A percentile compares a stretch with the other conserved stretches of the same genome.
These are phyloP conservation scores for Kodamaea leandrae DNA, from an alignment of 805 yeast genomes.

Conservation along the genomic window DNA sequence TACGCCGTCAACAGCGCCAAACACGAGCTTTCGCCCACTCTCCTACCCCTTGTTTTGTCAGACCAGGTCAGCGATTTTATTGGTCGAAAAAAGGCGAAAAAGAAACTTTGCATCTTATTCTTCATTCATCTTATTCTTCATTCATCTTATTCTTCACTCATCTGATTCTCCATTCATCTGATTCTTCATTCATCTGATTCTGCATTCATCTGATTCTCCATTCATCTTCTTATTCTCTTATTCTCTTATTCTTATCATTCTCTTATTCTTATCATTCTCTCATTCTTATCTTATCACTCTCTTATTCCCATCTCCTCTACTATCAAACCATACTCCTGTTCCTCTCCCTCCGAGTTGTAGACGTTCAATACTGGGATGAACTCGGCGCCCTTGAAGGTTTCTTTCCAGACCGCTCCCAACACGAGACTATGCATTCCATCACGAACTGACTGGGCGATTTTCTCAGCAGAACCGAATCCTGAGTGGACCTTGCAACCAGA, in stretches of 20 bases:
- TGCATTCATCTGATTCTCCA: no score
- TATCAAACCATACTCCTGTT: conserved; percentile 2
- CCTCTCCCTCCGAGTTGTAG: conserved; percentile 3
- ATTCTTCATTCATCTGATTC: no score
- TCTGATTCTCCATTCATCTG: neutral
- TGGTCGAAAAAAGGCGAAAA: neutral
- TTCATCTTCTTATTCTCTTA: no score
- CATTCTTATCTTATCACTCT: no score
- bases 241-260: no score
- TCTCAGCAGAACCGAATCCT: neutral
- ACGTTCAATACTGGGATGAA: conserved; percentile 6
- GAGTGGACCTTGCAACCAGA: neutral
- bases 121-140: neutral
- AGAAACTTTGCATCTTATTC: neutral
- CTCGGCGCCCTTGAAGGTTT: neutral
- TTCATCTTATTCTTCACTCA: neutral
- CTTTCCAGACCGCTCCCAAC: neutral
- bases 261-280: no score
- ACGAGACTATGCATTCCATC: neutral
- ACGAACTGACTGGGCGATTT: neutral
- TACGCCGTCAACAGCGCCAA: no score
- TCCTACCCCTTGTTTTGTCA: conserved; percentile 3
- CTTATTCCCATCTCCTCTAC: no score
- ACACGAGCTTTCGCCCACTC: no score
- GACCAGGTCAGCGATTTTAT: neutral